Base-by-base conservation (phyloP, 1,139 yeast species). In the Nadsonia starkeyi-henricii region DNA sequence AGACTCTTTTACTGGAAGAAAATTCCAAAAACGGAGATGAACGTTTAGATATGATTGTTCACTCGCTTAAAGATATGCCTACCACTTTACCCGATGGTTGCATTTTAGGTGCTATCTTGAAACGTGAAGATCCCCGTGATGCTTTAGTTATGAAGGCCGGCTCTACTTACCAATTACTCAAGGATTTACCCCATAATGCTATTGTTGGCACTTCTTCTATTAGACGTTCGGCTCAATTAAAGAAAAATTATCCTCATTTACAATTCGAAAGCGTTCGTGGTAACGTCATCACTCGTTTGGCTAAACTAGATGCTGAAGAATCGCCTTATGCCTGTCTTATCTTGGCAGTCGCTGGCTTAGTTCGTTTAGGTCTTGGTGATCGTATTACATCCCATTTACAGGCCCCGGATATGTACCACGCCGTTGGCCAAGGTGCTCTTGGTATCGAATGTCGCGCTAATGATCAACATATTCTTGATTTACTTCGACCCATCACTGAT, bases 381-480 rank as follows among this genome's bases (percentile, higher is more conserved):
- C 74, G 97, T 64, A 88, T 91, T 60, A 71, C 79, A 42, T 57
- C 66, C 37, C 73, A 65, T 55, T 72, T 91, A 54, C 79, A 81
- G 54, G 74, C 79, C n/a, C 85, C 86, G 41, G 86, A 82, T 51
- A 85, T 91, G 95, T 85, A 81, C 63, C 85, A 91, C 62, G 96
- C 98, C 0, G 96, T 91, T 42, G 98, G 98, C 18, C 98, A 91
- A 69, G 98, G 98, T 54, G 97, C 97, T 0, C 69, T 91, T 48
- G 98, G 97, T 20, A 71, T 91, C 41, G 98, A 91, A 66, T 85
- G 89, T 55, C 76, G 93, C 58, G 74, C 75, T 51, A 77, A 74
- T 50, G 96, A 93, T 62, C 63, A 66, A 8, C 66, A 69, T 48
- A 74, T 83, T 62, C 70, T 71, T 57, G 66, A 74, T 48, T 71